Base-by-base conservation (phyloP, 2,329 filamentous ascomycete species). In the Cladosporium oxysporum region DNA sequence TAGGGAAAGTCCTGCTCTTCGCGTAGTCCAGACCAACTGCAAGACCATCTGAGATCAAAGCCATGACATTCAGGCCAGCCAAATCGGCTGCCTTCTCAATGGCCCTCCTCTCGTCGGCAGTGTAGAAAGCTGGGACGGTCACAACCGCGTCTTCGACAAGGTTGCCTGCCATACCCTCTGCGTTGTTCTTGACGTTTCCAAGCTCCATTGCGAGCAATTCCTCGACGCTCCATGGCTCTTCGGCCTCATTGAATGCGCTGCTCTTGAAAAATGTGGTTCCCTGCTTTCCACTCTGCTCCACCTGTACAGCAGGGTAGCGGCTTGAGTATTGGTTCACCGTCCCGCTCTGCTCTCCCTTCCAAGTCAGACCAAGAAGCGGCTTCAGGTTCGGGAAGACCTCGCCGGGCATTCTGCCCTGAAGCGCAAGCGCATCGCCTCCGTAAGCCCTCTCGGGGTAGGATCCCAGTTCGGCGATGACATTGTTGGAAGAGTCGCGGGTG, bases 371-470 rank as follows among this genome's bases (percentile, higher is more conserved):
- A n/a, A 99, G 83, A 35, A 99, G 86, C 52, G 89, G 85, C 83
- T 98, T 99, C 72, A 99, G 82, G 78, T 98, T 98, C 64, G 91
- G 90, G 81, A 96, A 99, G 72, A 97, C 92, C 77, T 99, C 94
- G 79, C 90, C 88, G 37, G 95, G 93, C 78, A 96, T 97, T 71
- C 95, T 87, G 66, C 92, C 90, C 62, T 92, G 87, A 64, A 99
- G 85, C 67, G 94, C 91, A 74, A 96, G 84, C 68, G 95, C 94
- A 81, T 98, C 93, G 70, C 91, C 91, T 76, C 95, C 95, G 76
- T 98, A 99, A 66, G 90, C 86, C 74, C 95, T 86, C 80, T 99
- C 95, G 47, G 95, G 95, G 77, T 90, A 97, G 7, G 67, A 71
- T 21, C 75, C 76, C 7, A 70, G 64, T 29, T 78, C 76, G 83